Evolutionary conservation across 2,329 filamentous ascomycete species (phyloP), one percentile per base, ranked within the genome.

Genomic region (Thielaviopsis populi): DNA sequence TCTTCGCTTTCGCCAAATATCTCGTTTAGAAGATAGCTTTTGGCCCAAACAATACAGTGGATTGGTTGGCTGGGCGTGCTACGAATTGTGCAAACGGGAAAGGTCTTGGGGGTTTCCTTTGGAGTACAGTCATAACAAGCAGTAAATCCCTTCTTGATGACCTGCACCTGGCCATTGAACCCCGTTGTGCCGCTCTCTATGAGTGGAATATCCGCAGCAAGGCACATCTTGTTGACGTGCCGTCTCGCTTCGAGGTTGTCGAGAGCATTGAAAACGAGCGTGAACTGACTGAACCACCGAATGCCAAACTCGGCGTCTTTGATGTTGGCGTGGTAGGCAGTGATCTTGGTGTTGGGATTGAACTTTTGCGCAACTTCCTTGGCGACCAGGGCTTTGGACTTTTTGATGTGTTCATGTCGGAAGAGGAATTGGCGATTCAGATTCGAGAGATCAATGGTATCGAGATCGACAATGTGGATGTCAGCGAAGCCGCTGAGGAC

Each of bases 11-110:
- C 83, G 19, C 94, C 94, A 69, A 96, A 99, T 7, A 99, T 85
- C 73, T 99, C 94, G 74, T 90, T 94, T 66, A 99, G 82, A 8
- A 99, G 80, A 73, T 97, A 99, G 73, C 91, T 96, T 76, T 97
- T 99, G 22, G 83, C 92, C 94, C 94, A 99, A 1, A 99, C 92
- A 67, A 99, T 99, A 76, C 94, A 97, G 75, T 99, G 94, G 53
- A 99, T 97, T 0, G 92, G 89, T 70, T 97, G 92, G 68, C 88
- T 95, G 0, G 94, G 94, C 0, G 91, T 99, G 73, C 90, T 96
- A 73, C 94, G 84, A 70, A 99, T 97, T 1, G 94, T 99, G 76
- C 94, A 99, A 50, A 97, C 91, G 1, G 94, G 91, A 71, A 95
- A 97, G 1, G 87, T 88, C 73, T 96, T 97, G 5, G 92, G 92